phyloP scores from a whole-genome alignment of 208 protist species.

The Trypanosoma theileri region DNA sequence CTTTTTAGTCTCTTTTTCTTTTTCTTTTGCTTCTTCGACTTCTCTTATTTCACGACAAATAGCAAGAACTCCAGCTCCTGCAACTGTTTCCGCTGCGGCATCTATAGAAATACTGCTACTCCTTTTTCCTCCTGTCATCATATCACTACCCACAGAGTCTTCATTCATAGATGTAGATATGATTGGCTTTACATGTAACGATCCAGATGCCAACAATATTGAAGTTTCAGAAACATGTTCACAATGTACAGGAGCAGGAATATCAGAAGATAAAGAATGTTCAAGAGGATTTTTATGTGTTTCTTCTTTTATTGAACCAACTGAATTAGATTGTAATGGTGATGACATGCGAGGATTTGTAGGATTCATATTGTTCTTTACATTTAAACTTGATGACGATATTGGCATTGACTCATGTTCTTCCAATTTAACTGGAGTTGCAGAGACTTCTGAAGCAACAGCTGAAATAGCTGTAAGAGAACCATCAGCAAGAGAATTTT shows the following conservation, averaged over 20 bases:
- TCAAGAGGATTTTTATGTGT: background rate
- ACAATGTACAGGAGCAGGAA: background rate
- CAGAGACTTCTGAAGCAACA: background rate
- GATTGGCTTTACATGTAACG: no score
- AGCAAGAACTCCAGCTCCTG: no score
- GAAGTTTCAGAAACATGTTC: background rate
- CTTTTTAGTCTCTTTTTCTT: no score
- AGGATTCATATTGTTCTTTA: no score
- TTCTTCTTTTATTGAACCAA: background rate
- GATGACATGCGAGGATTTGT: no score
- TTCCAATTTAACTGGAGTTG: background rate
- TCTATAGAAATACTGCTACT: background rate
- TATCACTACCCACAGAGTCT: background rate
- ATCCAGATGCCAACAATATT: background rate
- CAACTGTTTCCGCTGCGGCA: no score
- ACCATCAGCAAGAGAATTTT: background rate
- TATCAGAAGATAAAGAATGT: background rate
- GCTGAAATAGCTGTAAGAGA: background rate
- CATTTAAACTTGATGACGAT: no score
- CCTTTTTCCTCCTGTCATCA: background rate
- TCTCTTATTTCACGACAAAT: no score
- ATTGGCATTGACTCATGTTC: background rate
- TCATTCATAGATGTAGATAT: background rate
- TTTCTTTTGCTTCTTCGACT: no score
- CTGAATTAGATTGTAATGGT: no score